These are phyloP conservation scores for Bocquillonia castaneifolia DNA, from an alignment of 441 rosid species.

Conservation along the genomic window DNA sequence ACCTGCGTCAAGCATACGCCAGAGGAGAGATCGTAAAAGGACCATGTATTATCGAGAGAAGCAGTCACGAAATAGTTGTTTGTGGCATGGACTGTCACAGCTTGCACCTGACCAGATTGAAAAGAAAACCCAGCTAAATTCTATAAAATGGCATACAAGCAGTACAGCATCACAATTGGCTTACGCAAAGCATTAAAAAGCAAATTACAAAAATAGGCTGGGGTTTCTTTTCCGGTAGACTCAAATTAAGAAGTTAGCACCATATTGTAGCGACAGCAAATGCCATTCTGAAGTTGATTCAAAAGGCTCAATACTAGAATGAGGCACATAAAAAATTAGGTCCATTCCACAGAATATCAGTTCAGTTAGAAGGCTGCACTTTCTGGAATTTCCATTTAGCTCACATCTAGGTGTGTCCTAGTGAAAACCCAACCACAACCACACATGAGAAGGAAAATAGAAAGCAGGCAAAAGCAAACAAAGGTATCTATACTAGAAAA, in stretches of 20 bases:
- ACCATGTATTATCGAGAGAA: constrained; percentile 90
- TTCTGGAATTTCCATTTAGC: neutral
- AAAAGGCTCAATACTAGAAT: neutral
- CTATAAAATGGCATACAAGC: constrained; percentile 13
- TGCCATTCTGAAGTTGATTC: neutral
- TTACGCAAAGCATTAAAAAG: constrained; percentile 3
- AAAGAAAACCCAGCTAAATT: constrained; percentile 10
- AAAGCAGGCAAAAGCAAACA: neutral
- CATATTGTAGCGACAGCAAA: neutral
- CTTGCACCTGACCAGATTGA: constrained; percentile 72
- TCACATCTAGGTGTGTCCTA: neutral
- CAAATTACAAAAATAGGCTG: neutral
- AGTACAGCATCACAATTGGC: constrained; percentile 3
- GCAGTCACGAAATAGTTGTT: constrained; percentile 92
- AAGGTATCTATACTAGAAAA: neutral
- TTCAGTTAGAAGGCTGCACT: neutral
- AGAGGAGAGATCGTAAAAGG: constrained; percentile 88
- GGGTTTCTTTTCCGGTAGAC: neutral
- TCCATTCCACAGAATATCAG: neutral
- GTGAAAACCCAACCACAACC: neutral
- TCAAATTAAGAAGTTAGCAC: neutral
- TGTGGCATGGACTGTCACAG: constrained; percentile 94
- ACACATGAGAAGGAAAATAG: no score
- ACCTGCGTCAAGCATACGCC: constrained; percentile 94
- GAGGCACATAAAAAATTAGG: neutral